Percentiles rank a stretch among this genome's conserved stretches.
Conservation (phyloP, 495 filamentous ascomycete genomes). For the Annulohypoxylon maeteangense region DNA sequence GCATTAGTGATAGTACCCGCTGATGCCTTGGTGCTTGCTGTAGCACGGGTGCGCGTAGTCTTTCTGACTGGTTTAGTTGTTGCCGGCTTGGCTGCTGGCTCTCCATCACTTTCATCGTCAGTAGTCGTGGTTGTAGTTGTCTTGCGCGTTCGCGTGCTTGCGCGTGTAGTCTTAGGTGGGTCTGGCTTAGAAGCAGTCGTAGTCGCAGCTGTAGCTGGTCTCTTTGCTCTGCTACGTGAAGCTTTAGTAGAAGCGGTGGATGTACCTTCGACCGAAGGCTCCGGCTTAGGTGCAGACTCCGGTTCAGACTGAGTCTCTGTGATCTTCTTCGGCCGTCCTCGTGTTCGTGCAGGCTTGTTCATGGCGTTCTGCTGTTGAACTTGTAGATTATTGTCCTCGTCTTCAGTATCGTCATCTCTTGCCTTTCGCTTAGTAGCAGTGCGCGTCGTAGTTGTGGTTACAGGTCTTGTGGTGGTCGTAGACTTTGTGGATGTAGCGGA, state of each 20-base stretch:
- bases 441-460: conserved; percentile 20
- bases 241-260: conserved; percentile 27
- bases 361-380: conserved; percentile 38
- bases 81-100: background rate
- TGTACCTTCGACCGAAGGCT: conserved; percentile 28
- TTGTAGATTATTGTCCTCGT: conserved; percentile 45
- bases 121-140: conserved; percentile 19
- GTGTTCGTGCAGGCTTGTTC: conserved; percentile 46
- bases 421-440: conserved; percentile 60
- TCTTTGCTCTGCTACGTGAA: conserved; percentile 44
- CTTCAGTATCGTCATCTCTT: conserved; percentile 57
- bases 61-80: conserved; percentile 49
- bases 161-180: conserved; percentile 45
- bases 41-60: conserved; percentile 53
- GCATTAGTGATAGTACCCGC: conserved; percentile 44
- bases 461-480: conserved; percentile 38
- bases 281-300: conserved; percentile 26
- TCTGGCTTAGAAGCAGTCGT: conserved; percentile 33
- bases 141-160: conserved; percentile 52
- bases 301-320: conserved; percentile 28
- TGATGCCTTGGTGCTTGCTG: conserved; percentile 43
- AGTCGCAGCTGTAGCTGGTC: conserved; percentile 25
- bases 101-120: conserved; percentile 34
- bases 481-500: no score
- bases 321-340: conserved; percentile 60